Base-by-base conservation (phyloP, 768 basidiomycete genomes). In the Kwoniella dendrophila region DNA sequence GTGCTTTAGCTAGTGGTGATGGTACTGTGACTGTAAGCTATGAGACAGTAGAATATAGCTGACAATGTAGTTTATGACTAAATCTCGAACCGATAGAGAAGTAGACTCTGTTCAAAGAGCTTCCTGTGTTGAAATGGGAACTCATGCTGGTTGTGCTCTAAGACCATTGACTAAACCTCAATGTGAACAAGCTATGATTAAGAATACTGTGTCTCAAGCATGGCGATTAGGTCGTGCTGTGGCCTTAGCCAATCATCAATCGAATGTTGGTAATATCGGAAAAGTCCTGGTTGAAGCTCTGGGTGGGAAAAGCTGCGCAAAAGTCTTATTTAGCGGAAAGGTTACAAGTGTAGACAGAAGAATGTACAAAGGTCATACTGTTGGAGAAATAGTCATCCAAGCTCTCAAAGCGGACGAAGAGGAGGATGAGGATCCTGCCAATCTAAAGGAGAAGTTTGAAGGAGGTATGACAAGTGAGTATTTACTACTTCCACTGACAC, bases 161-260 rank as follows among this genome's bases (percentile, higher is more conserved):
- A 74, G 81, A 5, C 84, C 85, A 4, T 64, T 84, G 3, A 71
- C 73, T 1, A 78, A 79, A 16, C 69, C 71, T 36, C 72, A 82
- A 24, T 73, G 80, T 16, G 71, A 80, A 27, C 67, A 77, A 32
- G 81, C 77, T 34, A 81, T 86, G 54, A 66, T 80, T 16, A 79
- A 81, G 2, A 84, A 83, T 43, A 85, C 84, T 27, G 81, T 85
- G 11, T 87, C 85, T 22, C 81, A 85, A 71, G 83, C 84, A 8
- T 88, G 87, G 87, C 78, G 84, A 47, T 82, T 88, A 22, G 87
- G 87, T 8, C 80, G 85, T 30, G 85, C 86, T 0, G 82, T 87
- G 16, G 63, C 56, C 16, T 51, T 68, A 8, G 66, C 65, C 11
- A 64, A 71, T 14, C 59, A 62, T 48, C 57, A 52, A 24, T 66